Percentiles rank a stretch among this genome's conserved stretches.
phyloP scores from a whole-genome alignment of 306 rosid species.

The Cucurbita ficifolia region DNA sequence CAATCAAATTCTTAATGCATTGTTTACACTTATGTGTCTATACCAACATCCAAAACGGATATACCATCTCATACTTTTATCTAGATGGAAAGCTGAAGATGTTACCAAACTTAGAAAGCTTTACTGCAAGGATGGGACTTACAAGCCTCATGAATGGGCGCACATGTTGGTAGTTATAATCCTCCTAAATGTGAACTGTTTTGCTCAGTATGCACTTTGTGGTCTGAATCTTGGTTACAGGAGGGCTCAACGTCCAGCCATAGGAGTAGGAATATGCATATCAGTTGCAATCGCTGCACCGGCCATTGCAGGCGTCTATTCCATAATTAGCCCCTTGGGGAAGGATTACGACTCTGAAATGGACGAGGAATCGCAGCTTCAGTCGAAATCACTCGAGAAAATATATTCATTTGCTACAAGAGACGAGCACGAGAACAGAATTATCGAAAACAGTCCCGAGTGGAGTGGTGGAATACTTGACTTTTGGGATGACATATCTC shows the following conservation, averaged over 20 bases:
- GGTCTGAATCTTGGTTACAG: conserved; percentile 68
- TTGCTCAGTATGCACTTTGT: conserved; percentile 85
- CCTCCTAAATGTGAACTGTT: conserved; percentile 73
- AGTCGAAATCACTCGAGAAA: conserved; percentile 27
- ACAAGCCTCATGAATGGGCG: conserved; percentile 77
- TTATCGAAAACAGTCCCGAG: conserved; percentile 29
- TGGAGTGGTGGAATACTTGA: conserved; percentile 90
- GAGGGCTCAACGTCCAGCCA: conserved; percentile 65
- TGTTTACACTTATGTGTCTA: conserved; percentile 84
- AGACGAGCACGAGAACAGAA: conserved; percentile 28
- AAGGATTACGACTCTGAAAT: conserved; percentile 43
- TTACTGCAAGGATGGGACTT: conserved; percentile 78
- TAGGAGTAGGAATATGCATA: conserved; percentile 70
- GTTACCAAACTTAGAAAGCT: conserved; percentile 44
- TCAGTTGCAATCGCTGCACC: conserved; percentile 66
- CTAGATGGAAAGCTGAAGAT: conserved; percentile 62
- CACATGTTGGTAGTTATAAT: conserved; percentile 85
- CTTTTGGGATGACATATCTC: conserved; percentile 66
- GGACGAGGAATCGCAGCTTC: conserved; percentile 71
- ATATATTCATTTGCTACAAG: conserved; percentile 48
- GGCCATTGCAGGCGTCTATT: conserved; percentile 64
- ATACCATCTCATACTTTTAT: conserved; percentile 68
- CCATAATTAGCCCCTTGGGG: conserved; percentile 72
- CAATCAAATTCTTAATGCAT: conserved; percentile 85
- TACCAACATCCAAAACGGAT: conserved; percentile 75